Conservation (phyloP, 306 rosid species). For the Ormosia semicastrata region DNA sequence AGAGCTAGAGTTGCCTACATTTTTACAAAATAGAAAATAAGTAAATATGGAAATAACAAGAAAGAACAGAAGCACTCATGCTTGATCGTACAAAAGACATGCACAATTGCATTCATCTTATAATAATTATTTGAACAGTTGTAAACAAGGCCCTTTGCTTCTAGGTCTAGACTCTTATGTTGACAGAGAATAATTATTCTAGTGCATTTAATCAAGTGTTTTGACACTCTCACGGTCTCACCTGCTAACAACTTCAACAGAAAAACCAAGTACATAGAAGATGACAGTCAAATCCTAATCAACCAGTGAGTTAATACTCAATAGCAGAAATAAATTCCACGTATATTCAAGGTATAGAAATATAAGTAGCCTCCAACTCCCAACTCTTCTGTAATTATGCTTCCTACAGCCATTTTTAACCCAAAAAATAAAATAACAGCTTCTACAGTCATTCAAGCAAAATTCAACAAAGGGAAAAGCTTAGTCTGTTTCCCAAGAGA, state of each 20-base stretch:
- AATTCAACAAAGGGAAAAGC: too few species aligned
- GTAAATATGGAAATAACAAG: slow-evolving; percentile 5
- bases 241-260: background rate
- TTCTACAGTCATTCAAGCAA: too few species aligned
- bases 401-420: too few species aligned
- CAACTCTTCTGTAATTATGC: background rate
- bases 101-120: background rate
- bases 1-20: slow-evolving; percentile 83
- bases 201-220: background rate
- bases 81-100: background rate
- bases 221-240: background rate
- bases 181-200: background rate
- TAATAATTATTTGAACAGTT: background rate
- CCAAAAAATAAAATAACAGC: too few species aligned
- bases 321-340: background rate
- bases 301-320: background rate
- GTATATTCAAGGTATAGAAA: background rate
- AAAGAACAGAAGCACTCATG: background rate
- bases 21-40: slow-evolving; percentile 37
- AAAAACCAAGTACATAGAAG: background rate
- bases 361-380: background rate
- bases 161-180: background rate
- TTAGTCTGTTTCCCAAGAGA: too few species aligned
- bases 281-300: background rate
- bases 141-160: slow-evolving; percentile 2